phyloP scores from a whole-genome alignment of 208 protist genomes.

The Acanthamoeba royreba region DNA sequence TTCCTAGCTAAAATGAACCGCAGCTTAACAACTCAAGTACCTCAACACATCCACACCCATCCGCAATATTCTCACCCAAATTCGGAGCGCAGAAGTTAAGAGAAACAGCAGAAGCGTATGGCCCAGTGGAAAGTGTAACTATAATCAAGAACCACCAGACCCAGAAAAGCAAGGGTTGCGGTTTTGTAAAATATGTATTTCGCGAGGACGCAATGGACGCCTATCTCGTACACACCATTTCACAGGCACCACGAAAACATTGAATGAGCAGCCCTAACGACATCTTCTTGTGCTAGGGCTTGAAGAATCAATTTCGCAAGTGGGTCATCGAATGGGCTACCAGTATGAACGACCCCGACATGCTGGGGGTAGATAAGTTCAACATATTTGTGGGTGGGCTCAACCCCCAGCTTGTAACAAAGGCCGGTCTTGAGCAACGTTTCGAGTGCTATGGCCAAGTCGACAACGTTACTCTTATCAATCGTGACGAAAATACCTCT shows the following conservation, averaged over 20 bases:
- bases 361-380: conserved; percentile 41
- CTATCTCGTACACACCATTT: conserved; percentile 30
- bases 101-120: conserved; percentile 10
- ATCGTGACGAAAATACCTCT: background rate
- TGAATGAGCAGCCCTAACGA: background rate
- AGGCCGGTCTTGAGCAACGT: conserved; percentile 13
- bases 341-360: conserved; percentile 48
- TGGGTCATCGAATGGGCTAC: conserved; percentile 61
- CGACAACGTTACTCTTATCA: background rate
- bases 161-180: conserved; percentile 59
- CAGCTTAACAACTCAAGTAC: conserved; percentile 14
- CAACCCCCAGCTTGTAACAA: conserved; percentile 26
- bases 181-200: conserved; percentile 55
- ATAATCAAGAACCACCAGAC: conserved; percentile 59
- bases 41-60: background rate
- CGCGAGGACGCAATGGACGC: conserved; percentile 51
- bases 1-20: conserved; percentile 55
- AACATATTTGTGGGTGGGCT: conserved; percentile 54
- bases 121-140: conserved; percentile 48
- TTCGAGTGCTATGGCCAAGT: conserved; percentile 35
- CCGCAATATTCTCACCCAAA: too few species aligned
- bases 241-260: background rate
- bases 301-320: conserved; percentile 1
- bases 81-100: conserved; percentile 10
- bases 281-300: background rate